Base-by-base conservation (phyloP, 768 basidiomycete genomes). In the Tubosaeta sp. region DNA sequence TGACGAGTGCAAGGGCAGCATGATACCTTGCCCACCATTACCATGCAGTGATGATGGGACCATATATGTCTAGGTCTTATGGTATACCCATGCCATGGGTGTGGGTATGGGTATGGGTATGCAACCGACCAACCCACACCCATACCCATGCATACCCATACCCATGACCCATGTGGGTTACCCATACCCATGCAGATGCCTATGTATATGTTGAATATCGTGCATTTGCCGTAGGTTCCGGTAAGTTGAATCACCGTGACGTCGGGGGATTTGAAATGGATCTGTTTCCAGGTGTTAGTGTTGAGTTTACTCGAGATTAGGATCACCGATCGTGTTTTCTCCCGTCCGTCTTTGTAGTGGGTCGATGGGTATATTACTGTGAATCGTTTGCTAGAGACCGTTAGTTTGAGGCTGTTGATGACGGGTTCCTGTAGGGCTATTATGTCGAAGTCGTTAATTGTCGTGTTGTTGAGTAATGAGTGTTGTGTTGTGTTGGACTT, bases 351-450 rank as follows among this genome's bases (percentile, higher is more conserved):
- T 8, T 12, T 22, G 2, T 8, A 17, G 34, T 62, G 64, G 0
- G 25, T 9, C 0, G 53, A 33, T 5, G 67, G 67, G 55, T 68
- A 70, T 0, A 67, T 43, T 2, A 45, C 48, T 0, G 25, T 19
- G 60, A 58, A 70, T 8, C 55, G 4, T 1, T 19, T n/a, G 5
- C 19, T 52, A 10, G 56, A 50, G 0, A 49, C 48, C 5, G 66
- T 63, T 14, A 59, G 45, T 0, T 51, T 37, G 2, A 59, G 41
- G 33, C 33, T 41, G 53, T 70, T 65, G 3, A 71, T 53, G 52
- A 67, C 61, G 2, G 73, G 75, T 65, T 77, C 76, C 57, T 78
- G 75, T 10, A 76, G 14, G 0, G 62, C 52, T 0, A 74, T 33
- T 0, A 78, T 61, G 54, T 77, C 69, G 42, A 54, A 68, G 6